Evolutionary conservation across 495 filamentous ascomycete species (phyloP).

Genomic region (Daldinia loculata): DNA sequence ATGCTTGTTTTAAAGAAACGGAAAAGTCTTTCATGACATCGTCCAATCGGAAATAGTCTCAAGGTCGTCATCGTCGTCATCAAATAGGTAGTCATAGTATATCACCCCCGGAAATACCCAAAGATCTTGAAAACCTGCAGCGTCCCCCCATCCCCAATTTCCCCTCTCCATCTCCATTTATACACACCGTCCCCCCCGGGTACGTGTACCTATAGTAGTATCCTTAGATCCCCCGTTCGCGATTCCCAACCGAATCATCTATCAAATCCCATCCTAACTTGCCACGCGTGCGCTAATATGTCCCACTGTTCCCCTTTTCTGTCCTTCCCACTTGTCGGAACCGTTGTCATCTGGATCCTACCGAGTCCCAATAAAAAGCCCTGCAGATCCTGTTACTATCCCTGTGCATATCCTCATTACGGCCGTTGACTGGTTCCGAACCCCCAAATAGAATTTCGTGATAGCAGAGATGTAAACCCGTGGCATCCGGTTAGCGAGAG

Average conservation of each 20-base stretch:
- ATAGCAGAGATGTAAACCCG: constrained; percentile 6
- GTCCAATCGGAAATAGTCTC: constrained; percentile 35
- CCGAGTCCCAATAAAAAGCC: constrained; percentile 10
- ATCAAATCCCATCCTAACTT: constrained; percentile 9
- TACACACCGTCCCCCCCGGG: constrained; percentile 24
- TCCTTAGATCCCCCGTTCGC: constrained; percentile 26
- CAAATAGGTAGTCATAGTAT: background rate
- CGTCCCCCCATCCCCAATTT: background rate
- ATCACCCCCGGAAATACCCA: constrained; percentile 11
- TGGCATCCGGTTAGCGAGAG: constrained; percentile 13
- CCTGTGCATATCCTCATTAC: constrained; percentile 7
- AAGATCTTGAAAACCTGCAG: background rate
- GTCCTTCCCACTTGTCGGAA: background rate
- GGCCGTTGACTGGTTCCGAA: constrained; percentile 9
- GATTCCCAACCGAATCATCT: constrained; percentile 6
- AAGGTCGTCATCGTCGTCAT: constrained; percentile 36
- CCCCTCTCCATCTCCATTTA: constrained; percentile 4
- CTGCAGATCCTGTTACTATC: constrained; percentile 7
- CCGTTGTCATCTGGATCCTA: constrained; percentile 14
- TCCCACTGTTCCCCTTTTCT: background rate
- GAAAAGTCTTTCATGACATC: constrained; percentile 26
- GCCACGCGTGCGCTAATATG: constrained; percentile 23
- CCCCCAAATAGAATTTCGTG: constrained; percentile 15
- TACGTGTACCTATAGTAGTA: constrained; percentile 6
- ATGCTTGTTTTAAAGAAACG: background rate